Evolutionary conservation across 768 basidiomycete genomes (phyloP).

Genomic region (Lactarius deliciosus): DNA sequence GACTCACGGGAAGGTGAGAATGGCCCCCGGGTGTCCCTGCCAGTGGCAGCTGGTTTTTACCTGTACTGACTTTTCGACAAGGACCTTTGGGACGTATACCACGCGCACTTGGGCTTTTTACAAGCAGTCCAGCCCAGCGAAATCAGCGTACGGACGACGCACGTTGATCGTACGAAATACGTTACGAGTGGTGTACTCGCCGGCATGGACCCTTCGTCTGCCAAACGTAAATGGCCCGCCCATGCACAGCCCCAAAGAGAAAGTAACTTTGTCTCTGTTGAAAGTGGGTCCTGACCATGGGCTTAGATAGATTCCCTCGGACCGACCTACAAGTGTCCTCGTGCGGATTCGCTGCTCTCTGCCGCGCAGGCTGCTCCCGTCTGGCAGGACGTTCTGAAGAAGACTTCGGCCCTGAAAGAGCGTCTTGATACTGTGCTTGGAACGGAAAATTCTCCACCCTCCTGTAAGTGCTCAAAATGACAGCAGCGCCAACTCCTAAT

Average conservation of each 20-base stretch:
- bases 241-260: constrained; percentile 43
- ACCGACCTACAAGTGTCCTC: constrained; percentile 45
- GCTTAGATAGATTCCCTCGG: constrained; percentile 47
- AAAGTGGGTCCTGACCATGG: not conserved
- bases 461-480: constrained; percentile 39
- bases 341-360: constrained; percentile 33
- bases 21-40: not conserved
- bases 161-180: constrained; percentile 46
- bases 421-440: constrained; percentile 42
- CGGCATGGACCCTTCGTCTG: constrained; percentile 43
- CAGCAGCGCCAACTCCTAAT: not conserved
- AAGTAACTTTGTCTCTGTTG: constrained; percentile 24
- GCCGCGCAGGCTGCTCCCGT: constrained; percentile 43
- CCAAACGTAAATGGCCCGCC: constrained; percentile 38
- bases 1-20: constrained; percentile 41
- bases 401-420: constrained; percentile 38
- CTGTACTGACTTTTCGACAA: constrained; percentile 25
- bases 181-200: constrained; percentile 46
- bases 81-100: constrained; percentile 49
- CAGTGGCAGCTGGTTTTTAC: not conserved
- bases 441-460: constrained; percentile 39
- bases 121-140: constrained; percentile 34
- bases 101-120: constrained; percentile 40
- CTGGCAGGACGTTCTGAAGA: constrained; percentile 46
- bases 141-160: constrained; percentile 37